Evolutionary conservation across 805 yeast species (phyloP), one percentile per base, ranked within the genome.

Genomic region (Zygoascus flipseniorum): DNA sequence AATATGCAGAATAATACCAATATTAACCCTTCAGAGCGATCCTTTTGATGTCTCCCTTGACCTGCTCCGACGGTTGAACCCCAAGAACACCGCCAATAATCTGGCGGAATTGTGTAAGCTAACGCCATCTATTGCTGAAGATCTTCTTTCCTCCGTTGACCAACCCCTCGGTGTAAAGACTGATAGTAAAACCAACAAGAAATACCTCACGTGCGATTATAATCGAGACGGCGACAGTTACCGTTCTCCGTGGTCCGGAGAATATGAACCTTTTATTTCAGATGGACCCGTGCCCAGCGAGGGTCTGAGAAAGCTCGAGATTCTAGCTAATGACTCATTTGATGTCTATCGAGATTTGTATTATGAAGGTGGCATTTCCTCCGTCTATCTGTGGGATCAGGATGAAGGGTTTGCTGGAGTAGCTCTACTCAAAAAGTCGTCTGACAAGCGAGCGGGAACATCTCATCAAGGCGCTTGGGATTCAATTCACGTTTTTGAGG

Each of bases 191-290:
- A 65, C 80, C 13, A 86, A 86, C 10, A 85, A 85, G 69, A 78
- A 77, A 54, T 92, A 76, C 66, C 76, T 92, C 54, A 80, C 90
- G 51, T 92, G 98, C 70, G 99, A 92, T 68, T 92, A 92, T 68
- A 92, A 92, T 69, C 78, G 99, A 60, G 99, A 92, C 65, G 90
- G 95, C 8, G 98, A 92, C 69, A 83, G 90, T 19, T 86, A 78
- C 70, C 77, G 98, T 61, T 86, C 96, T 0, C 99, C 98, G 5
- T 89, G 92, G 89, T 77, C 88, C 19, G 89, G 89, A 65, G 75
- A 76, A 56, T 92, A 86, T 69, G 78, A 75, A 57, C 72, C 78
- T 31, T 61, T 70, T 8, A 66, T 73, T 20, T 75, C 74, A 41
- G 93, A 87, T 23, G 86, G 89, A 2, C 89, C 93, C 9, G 81